Evolutionary conservation across 352 stramenopile species (phyloP).

Genomic region (Phytophthora fragariaefolia): DNA sequence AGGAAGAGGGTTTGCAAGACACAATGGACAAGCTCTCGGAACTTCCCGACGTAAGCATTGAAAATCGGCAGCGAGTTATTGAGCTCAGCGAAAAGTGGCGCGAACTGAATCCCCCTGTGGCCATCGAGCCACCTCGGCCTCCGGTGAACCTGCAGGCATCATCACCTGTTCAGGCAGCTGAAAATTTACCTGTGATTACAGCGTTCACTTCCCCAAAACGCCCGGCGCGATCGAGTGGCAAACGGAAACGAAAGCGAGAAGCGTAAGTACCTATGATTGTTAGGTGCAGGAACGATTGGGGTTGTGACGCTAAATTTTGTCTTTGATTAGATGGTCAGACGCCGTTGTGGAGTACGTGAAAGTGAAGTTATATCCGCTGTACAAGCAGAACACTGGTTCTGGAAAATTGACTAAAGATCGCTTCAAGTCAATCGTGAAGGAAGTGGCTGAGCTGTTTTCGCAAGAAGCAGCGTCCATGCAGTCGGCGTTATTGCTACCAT

Average conservation of each 20-base stretch:
- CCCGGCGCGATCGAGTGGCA: conserved; percentile 31
- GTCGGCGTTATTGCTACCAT: conserved; percentile 51
- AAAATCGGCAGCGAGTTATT: conserved; percentile 49
- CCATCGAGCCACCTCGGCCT: conserved; percentile 11
- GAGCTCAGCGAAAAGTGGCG: conserved; percentile 49
- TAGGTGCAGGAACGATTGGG: too few species aligned
- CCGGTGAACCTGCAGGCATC: conserved; percentile 23
- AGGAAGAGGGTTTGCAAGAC: conserved; percentile 47
- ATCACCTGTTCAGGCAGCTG: conserved; percentile 17
- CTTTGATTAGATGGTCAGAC: conserved; percentile 46
- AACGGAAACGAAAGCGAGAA: conserved; percentile 57
- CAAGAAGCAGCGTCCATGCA: conserved; percentile 65
- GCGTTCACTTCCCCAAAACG: conserved; percentile 52
- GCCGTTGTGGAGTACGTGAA: conserved; percentile 83
- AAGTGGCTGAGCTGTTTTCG: conserved; percentile 66
- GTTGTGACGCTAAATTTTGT: conserved; percentile 17
- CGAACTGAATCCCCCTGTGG: conserved; percentile 47
- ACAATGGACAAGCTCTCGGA: conserved; percentile 44
- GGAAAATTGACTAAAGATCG: conserved; percentile 73
- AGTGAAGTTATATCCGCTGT: conserved; percentile 78
- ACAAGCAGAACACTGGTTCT: conserved; percentile 60
- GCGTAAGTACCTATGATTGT: conserved; percentile 36
- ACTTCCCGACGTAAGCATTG: conserved; percentile 38
- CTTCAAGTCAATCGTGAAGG: conserved; percentile 83
- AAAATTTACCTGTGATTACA: conserved; percentile 49